Percentiles rank a stretch among this genome's conserved stretches.
Conservation (phyloP, 345 rosid genomes). For the Jatropha curcas region DNA sequence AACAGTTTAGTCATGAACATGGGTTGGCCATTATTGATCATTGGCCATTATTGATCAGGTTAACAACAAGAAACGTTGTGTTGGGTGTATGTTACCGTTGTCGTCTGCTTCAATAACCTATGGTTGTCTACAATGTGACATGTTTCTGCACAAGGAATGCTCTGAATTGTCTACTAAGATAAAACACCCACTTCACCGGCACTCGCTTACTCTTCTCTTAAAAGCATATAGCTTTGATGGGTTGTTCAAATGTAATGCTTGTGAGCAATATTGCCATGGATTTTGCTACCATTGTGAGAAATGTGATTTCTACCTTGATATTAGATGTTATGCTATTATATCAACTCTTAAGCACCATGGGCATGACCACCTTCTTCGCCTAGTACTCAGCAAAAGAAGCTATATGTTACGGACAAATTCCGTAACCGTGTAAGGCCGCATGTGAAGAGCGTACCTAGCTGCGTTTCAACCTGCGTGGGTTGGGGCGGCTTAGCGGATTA, state of each 20-base stretch:
- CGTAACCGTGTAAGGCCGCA: too few relatives aligned
- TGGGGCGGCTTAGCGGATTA: too few relatives aligned
- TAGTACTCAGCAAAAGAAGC: background rate
- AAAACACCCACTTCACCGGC: background rate
- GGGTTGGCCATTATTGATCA: background rate
- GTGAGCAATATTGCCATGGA: background rate
- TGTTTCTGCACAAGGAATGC: background rate
- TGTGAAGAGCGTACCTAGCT: too few relatives aligned
- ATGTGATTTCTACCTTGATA: background rate
- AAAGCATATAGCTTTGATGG: background rate
- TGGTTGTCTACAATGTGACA: background rate
- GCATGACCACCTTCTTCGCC: background rate
- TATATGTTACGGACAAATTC: too few relatives aligned
- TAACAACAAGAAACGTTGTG: background rate
- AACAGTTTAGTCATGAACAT: background rate
- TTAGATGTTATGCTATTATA: background rate
- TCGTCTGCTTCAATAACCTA: background rate
- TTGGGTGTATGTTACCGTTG: background rate
- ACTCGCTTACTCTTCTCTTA: background rate
- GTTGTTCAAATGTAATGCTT: background rate
- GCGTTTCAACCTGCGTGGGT: too few relatives aligned
- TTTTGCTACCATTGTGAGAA: background rate
- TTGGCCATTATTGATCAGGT: background rate
- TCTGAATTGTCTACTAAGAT: background rate
- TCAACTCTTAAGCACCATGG: background rate